Conservation (phyloP, 2,329 filamentous ascomycete species). For the Camillea tinctor region DNA sequence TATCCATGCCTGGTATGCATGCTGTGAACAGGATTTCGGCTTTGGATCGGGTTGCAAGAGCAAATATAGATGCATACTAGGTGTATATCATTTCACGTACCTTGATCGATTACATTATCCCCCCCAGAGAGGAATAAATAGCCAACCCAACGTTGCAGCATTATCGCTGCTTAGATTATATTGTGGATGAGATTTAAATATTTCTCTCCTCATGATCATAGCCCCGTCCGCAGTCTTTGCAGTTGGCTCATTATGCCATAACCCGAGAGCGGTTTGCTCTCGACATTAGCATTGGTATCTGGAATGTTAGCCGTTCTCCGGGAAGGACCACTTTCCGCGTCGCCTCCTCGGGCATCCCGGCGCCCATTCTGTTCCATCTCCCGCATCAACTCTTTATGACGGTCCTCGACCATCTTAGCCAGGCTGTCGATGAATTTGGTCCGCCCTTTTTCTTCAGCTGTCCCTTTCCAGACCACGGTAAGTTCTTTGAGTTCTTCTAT, state of each 20-base stretch:
- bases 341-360: conserved; percentile 32
- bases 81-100: no score
- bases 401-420: conserved; percentile 79
- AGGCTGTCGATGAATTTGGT: conserved; percentile 78
- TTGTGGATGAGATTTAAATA: background rate
- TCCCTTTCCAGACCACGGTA: conserved; percentile 87
- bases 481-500: conserved; percentile 78
- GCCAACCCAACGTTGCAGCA: no score
- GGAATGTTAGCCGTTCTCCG: conserved; percentile 35
- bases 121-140: no score
- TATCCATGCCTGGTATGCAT: no score
- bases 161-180: no score
- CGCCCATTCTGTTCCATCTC: conserved; percentile 47
- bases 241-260: conserved; percentile 63
- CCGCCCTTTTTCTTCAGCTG: conserved; percentile 86
- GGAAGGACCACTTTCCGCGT: conserved; percentile 30
- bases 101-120: no score
- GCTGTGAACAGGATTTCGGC: no score
- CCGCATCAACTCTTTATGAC: conserved; percentile 51
- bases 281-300: conserved; percentile 27
- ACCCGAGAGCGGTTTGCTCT: conserved; percentile 46
- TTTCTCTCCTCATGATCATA: conserved; percentile 33
- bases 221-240: conserved; percentile 57
- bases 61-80: no score
- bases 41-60: no score